phyloP scores from a whole-genome alignment of 2,329 filamentous ascomycete species.

The Cytospora chrysosperma region DNA sequence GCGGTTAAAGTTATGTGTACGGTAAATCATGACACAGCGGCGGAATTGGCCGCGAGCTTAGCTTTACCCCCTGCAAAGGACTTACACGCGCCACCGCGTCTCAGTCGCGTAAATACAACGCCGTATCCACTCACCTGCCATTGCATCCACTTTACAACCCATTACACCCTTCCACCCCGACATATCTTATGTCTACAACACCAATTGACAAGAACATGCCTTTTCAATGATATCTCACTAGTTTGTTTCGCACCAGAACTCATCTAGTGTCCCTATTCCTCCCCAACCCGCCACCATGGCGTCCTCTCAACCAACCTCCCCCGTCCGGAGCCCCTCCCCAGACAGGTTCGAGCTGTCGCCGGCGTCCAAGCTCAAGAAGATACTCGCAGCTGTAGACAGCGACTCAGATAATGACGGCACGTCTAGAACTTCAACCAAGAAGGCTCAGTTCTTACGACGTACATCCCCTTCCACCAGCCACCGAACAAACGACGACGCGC shows the following conservation, averaged over 20 bases:
- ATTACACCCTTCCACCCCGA: neutral
- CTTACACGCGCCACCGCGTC: neutral
- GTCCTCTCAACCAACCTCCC: conserved; percentile 47
- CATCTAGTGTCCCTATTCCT: neutral
- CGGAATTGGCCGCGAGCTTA: neutral
- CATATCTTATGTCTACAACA: neutral
- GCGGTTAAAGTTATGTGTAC: no score
- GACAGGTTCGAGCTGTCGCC: conserved; percentile 51
- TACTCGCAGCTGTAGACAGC: conserved; percentile 50
- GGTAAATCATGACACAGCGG: neutral
- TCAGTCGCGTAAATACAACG: neutral
- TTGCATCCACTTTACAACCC: neutral
- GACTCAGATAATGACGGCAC: conserved; percentile 47
- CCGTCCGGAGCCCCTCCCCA: conserved; percentile 41
- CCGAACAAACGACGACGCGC: conserved; percentile 11
- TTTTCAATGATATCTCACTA: neutral
- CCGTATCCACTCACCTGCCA: neutral
- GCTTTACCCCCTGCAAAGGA: neutral
- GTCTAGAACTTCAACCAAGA: conserved; percentile 18
- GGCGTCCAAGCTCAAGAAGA: conserved; percentile 53
- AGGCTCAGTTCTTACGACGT: conserved; percentile 15
- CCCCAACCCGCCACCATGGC: conserved; percentile 42
- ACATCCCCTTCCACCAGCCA: conserved; percentile 4
- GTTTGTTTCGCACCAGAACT: neutral
- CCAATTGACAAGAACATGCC: conserved; percentile 6